These are phyloP conservation scores for Geosmithia putterillii DNA, from an alignment of 2,329 filamentous ascomycete genomes.

Conservation along the genomic window DNA sequence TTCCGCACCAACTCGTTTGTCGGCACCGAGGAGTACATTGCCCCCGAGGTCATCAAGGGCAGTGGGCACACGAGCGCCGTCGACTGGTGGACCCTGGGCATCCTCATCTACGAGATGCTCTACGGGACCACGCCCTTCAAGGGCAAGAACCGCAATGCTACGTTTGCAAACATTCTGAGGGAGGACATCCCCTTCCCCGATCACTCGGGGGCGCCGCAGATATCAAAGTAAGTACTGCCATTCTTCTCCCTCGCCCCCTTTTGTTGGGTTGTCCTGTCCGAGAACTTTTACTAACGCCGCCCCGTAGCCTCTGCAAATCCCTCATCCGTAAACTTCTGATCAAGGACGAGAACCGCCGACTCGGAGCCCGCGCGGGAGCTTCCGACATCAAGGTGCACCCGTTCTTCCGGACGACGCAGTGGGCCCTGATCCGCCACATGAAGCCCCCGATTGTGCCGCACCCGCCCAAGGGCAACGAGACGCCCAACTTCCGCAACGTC, in stretches of 20 bases:
- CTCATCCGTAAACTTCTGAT: conserved; percentile 93
- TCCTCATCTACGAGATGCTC: conserved; percentile 97
- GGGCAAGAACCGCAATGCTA: conserved; percentile 96
- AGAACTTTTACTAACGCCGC: no score
- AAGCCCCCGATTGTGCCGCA: conserved; percentile 95
- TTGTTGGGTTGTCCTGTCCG: background rate
- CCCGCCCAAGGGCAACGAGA: conserved; percentile 81
- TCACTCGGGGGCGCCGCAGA: conserved; percentile 67
- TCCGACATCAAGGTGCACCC: conserved; percentile 94
- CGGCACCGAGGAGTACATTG: conserved; percentile 97
- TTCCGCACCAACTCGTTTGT: conserved; percentile 98
- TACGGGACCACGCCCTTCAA: conserved; percentile 99
- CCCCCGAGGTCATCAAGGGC: conserved; percentile 96
- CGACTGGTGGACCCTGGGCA: conserved; percentile 98
- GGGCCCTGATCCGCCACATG: conserved; percentile 94
- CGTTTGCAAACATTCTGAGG: conserved; percentile 90
- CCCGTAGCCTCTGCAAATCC: conserved; percentile 91
- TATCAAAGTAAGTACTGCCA: conserved; percentile 64
- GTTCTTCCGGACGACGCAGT: conserved; percentile 93
- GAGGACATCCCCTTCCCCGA: conserved; percentile 97
- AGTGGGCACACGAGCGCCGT: conserved; percentile 97
- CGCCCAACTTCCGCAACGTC: conserved; percentile 93
- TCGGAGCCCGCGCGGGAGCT: conserved; percentile 87
- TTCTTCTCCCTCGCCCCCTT: background rate
- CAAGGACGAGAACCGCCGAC: conserved; percentile 89